Evolutionary conservation across 1,284 basidiomycete species (phyloP).

Genomic region (Apiotrichum porosum): DNA sequence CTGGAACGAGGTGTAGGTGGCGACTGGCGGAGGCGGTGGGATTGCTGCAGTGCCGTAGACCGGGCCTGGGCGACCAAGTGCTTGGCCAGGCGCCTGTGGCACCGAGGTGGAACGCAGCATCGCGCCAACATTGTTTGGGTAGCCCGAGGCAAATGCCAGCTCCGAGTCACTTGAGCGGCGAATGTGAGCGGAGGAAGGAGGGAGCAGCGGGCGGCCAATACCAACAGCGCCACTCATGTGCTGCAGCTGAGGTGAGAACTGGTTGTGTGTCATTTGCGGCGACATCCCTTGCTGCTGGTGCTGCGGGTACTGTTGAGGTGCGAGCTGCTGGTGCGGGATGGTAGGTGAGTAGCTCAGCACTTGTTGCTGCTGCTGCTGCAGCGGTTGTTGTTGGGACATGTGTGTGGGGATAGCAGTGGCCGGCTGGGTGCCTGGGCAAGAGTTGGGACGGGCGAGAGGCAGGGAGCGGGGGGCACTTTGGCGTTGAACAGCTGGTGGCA

Average conservation of each 20-base stretch:
- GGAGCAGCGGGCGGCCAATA: conserved; percentile 9
- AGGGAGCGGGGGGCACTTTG: not conserved
- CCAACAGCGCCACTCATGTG: not conserved
- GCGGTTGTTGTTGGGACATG: not conserved
- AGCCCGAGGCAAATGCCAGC: conserved; percentile 14
- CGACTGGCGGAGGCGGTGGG: conserved; percentile 10
- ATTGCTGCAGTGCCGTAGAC: conserved; percentile 4
- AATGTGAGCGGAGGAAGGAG: conserved; percentile 6
- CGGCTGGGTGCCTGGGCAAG: not conserved
- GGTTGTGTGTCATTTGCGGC: not conserved
- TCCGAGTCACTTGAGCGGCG: conserved; percentile 18
- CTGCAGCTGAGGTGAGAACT: not conserved
- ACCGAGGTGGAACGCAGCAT: conserved; percentile 21
- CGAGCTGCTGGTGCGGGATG: not conserved
- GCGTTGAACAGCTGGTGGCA: not conserved
- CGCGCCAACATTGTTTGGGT: conserved; percentile 6
- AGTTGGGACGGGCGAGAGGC: not conserved
- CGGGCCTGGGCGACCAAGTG: conserved; percentile 1
- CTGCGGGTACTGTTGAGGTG: not conserved
- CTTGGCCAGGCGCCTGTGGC: conserved; percentile 9
- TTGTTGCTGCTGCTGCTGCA: conserved; percentile 1
- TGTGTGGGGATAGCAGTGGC: not conserved
- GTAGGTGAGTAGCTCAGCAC: not conserved
- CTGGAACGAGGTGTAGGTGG: conserved; percentile 4
- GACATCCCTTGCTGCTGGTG: not conserved